These are phyloP conservation scores for Pinus albicaulis DNA, from an alignment of 75 land plant genomes.

Conservation along the genomic window DNA sequence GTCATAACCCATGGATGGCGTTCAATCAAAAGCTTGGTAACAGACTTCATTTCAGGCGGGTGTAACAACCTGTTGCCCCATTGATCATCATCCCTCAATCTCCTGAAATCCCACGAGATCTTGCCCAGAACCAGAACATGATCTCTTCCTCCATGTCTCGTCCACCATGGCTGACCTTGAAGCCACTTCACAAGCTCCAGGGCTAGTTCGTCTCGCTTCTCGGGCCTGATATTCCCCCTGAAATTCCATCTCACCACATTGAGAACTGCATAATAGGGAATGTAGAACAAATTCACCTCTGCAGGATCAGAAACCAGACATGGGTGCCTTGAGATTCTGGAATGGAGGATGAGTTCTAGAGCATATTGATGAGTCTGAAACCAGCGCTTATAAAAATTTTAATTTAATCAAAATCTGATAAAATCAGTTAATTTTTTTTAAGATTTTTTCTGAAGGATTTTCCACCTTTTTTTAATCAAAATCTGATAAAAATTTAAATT, in stretches of 20 bases:
- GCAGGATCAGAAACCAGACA: conserved; percentile 39
- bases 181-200: conserved; percentile 59
- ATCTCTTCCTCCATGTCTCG: conserved; percentile 30
- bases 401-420: too few species aligned
- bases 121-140: conserved; percentile 71
- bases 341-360: conserved; percentile 70
- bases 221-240: conserved; percentile 38
- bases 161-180: conserved; percentile 36
- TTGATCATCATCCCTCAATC: conserved; percentile 9
- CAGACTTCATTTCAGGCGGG: conserved; percentile 43
- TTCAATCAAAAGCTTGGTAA: conserved; percentile 65
- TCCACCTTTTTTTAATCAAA: too few species aligned
- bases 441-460: too few species aligned
- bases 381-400: too few species aligned
- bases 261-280: conserved; percentile 73
- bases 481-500: too few species aligned
- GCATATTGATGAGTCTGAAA: conserved; percentile 79
- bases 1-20: conserved; percentile 71
- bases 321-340: conserved; percentile 48
- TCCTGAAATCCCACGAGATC: conserved; percentile 75
- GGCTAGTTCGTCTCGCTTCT: conserved; percentile 41
- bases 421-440: too few species aligned
- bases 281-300: conserved; percentile 59
- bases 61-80: conserved; percentile 58
- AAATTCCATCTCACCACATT: conserved; percentile 75